Base-by-base conservation (phyloP, 768 basidiomycete species). In the Pulveroboletus sp. region DNA sequence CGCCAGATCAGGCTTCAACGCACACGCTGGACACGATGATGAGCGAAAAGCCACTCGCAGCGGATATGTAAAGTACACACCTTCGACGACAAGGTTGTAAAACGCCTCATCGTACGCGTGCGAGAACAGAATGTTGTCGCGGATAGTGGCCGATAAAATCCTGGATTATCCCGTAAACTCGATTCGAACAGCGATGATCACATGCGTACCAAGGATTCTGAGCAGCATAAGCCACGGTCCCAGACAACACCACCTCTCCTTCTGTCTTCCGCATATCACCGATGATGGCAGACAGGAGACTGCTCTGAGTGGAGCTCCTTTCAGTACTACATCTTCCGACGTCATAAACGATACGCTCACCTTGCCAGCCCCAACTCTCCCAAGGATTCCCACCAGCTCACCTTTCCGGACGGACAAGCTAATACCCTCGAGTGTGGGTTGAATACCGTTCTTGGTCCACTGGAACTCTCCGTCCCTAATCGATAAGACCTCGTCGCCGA, bases 351-450 rank as follows among this genome's bases (percentile, higher is more conserved):
- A 49, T 17, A 33, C 3, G 17, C 67, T 46, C 52, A 84, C 87
- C 79, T 98, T 98, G 47, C 95, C 94, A 35, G 83, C 80, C 8
- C 93, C 94, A 21, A 97, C 93, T 18, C 89, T 83, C 14, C 95
- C 95, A 15, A 95, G 76, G 7, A 97, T 70, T 3, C 86, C 91
- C 0, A 93, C 75, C 6, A 97, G 69, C 57, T 96, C 89, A 7
- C 94, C 93, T 64, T 91, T 94, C 46, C 75, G 78, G 2, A 88
- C 81, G 0, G 73, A 75, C 18, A 98, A 57, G 58, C 84, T 81
- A 57, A 97, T 84, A 46, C 81, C 83, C 62, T 90, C 84, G 8
- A 98, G 76, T 0, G 83, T 83, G 4, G 66, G 53, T 1, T 90
- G 80, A 37, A 78, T 72, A 7, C 67, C 57, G 3, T 74, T 71